A percentile compares a stretch with the other conserved stretches of the same genome.
These are phyloP conservation scores for Albugo laibachii DNA, from an alignment of 352 stramenopile species.

Conservation along the genomic window DNA sequence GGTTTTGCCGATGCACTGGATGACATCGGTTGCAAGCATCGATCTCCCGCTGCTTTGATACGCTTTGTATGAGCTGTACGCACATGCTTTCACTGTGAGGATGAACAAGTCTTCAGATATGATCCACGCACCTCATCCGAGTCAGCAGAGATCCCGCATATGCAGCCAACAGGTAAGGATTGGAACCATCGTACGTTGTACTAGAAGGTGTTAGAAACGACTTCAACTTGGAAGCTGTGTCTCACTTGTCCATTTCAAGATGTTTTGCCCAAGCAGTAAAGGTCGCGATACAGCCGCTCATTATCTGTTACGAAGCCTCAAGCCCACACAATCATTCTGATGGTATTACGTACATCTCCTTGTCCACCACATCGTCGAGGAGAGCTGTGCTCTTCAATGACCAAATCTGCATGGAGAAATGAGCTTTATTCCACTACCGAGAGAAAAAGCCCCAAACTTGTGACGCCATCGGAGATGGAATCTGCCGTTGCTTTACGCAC, in stretches of 20 bases:
- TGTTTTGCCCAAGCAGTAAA: slow-evolving; percentile 57
- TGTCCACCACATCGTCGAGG: slow-evolving; percentile 79
- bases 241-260: slow-evolving; percentile 15
- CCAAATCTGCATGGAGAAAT: slow-evolving; percentile 16
- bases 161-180: slow-evolving; percentile 42
- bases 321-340: background rate
- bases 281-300: slow-evolving; percentile 62
- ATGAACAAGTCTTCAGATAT: background rate
- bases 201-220: background rate
- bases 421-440: background rate
- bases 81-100: background rate
- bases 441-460: slow-evolving; percentile 12
- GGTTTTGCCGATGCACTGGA: slow-evolving; percentile 38
- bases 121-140: slow-evolving; percentile 27
- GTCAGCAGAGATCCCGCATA: slow-evolving; percentile 67
- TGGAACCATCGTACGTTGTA: slow-evolving; percentile 10
- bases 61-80: slow-evolving; percentile 25
- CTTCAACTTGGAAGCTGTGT: background rate
- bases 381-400: slow-evolving; percentile 45
- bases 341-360: slow-evolving; percentile 51
- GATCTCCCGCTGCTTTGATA: slow-evolving; percentile 44
- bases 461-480: slow-evolving; percentile 52
- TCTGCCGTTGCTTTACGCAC: slow-evolving; percentile 73
- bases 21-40: slow-evolving; percentile 73
- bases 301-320: slow-evolving; percentile 17